A percentile compares a stretch with the other conserved stretches of the same genome.
Conservation (phyloP, 2,329 filamentous ascomycete species). For the Zalaria obscura region DNA sequence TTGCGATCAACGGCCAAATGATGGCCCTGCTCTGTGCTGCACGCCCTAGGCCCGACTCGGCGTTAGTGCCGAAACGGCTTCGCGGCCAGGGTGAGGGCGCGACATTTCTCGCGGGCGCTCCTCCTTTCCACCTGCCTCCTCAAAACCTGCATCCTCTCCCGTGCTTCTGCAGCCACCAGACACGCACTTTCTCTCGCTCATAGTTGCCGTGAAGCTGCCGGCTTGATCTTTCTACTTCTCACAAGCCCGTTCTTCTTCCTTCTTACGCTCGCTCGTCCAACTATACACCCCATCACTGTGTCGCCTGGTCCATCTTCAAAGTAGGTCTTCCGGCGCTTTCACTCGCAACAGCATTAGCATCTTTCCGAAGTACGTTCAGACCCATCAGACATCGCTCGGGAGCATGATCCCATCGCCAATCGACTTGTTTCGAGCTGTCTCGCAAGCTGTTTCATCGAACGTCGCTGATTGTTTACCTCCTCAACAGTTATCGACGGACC, state of each 20-base stretch:
- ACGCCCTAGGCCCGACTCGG: background rate
- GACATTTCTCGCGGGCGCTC: background rate
- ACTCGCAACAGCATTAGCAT: conserved; percentile 4
- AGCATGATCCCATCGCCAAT: too few relatives aligned
- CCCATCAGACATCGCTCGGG: too few relatives aligned
- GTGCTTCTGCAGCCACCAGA: background rate
- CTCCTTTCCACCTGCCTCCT: background rate
- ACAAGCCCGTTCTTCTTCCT: background rate
- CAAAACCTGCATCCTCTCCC: background rate
- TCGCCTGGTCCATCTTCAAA: conserved; percentile 4
- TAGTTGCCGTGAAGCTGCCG: background rate
- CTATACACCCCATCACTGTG: conserved; percentile 3
- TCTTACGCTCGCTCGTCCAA: conserved; percentile 3
- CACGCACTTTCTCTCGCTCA: background rate
- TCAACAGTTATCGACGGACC: background rate
- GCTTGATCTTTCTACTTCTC: background rate
- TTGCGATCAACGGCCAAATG: background rate
- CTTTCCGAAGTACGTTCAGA: conserved; percentile 4
- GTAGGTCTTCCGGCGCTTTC: conserved; percentile 5
- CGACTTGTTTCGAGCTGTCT: too few relatives aligned
- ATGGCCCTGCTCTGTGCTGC: background rate
- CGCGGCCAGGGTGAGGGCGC: background rate
- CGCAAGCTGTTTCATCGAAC: too few relatives aligned
- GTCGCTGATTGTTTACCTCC: background rate
- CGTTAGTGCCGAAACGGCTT: background rate